Evolutionary conservation across 2,329 filamentous ascomycete species (phyloP).

Genomic region (Cryphonectria carpinicola): DNA sequence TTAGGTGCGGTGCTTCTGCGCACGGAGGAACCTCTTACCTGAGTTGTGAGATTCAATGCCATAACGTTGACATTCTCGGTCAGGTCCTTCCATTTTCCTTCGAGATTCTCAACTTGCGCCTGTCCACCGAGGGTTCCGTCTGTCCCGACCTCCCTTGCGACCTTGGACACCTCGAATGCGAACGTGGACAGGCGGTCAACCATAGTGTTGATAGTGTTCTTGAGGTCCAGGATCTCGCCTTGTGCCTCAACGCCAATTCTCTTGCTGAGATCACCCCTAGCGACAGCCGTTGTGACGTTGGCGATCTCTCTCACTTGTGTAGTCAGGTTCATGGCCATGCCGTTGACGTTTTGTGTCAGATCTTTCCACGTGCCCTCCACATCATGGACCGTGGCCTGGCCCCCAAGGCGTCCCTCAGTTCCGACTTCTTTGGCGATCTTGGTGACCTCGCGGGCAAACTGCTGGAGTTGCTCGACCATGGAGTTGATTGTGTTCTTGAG

Average conservation of each 20-base stretch:
- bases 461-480: slow-evolving; percentile 97
- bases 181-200: slow-evolving; percentile 96
- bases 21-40: slow-evolving; percentile 46
- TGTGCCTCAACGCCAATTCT: slow-evolving; percentile 94
- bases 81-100: slow-evolving; percentile 97
- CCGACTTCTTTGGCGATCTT: slow-evolving; percentile 96
- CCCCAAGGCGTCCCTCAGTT: slow-evolving; percentile 90
- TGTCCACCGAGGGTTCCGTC: slow-evolving; percentile 94
- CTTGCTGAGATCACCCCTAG: slow-evolving; percentile 89
- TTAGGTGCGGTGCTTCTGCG: neutral
- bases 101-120: slow-evolving; percentile 90
- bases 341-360: slow-evolving; percentile 93
- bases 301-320: slow-evolving; percentile 98
- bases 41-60: slow-evolving; percentile 69
- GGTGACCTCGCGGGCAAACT: slow-evolving; percentile 96
- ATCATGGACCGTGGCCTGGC: slow-evolving; percentile 93
- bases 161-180: slow-evolving; percentile 93
- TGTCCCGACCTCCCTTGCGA: slow-evolving; percentile 93
- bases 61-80: slow-evolving; percentile 87
- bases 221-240: slow-evolving; percentile 92
- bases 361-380: slow-evolving; percentile 98
- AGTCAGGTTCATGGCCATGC: slow-evolving; percentile 97
- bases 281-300: slow-evolving; percentile 93
- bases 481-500: slow-evolving; percentile 99
- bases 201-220: slow-evolving; percentile 99